Percentiles rank a stretch among this genome's conserved stretches.
phyloP scores from a whole-genome alignment of 306 rosid genomes.

The Macrotyloma uniflorum region DNA sequence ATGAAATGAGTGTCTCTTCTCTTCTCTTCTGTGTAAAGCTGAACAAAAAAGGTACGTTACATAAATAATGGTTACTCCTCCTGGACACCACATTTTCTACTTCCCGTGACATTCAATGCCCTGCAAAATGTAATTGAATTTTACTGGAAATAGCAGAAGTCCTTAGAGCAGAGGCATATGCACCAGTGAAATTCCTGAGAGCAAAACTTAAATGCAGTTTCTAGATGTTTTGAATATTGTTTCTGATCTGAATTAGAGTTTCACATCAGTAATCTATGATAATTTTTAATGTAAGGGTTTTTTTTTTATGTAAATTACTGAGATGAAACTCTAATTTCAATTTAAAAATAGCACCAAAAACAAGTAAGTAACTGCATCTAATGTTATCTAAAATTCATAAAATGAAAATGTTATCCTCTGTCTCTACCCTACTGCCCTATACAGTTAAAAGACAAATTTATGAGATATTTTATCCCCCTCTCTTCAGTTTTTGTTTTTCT shows the following conservation, averaged over 20 bases:
- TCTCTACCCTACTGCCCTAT: slow-evolving; percentile 46
- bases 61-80: slow-evolving; percentile 41
- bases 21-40: slow-evolving; percentile 32
- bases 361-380: neutral
- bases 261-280: neutral
- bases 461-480: neutral
- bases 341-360: neutral
- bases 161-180: slow-evolving; percentile 17
- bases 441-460: slow-evolving; percentile 51
- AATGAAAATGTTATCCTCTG: slow-evolving; percentile 39
- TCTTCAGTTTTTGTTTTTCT: neutral
- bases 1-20: slow-evolving; percentile 32
- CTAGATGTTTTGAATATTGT: neutral
- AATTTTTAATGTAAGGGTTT: neutral
- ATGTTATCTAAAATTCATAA: slow-evolving; percentile 5
- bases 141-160: slow-evolving; percentile 34
- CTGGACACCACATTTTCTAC: slow-evolving; percentile 28
- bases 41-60: slow-evolving; percentile 36
- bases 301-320: neutral
- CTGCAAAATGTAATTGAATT: slow-evolving; percentile 44
- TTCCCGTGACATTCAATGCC: slow-evolving; percentile 48
- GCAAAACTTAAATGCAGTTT: neutral
- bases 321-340: neutral
- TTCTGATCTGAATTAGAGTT: neutral
- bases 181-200: slow-evolving; percentile 18